Evolutionary conservation across 192 early-diverging fungal species (phyloP).

Genomic region (Podila verticillata): DNA sequence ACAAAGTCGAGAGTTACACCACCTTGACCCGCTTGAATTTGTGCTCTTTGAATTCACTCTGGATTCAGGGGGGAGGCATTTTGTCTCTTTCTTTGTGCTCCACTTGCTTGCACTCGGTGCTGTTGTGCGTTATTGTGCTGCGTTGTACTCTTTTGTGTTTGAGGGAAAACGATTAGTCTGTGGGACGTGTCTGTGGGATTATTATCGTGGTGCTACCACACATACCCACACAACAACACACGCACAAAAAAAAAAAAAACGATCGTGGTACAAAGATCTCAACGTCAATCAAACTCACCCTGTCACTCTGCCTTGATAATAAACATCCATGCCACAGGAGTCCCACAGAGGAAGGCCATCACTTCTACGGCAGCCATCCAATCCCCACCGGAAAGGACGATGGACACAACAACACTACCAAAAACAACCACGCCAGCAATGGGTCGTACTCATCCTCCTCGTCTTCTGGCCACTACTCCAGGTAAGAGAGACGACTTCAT

Average conservation of each 20-base stretch:
- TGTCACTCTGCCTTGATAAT: neutral
- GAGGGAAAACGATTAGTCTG: no score
- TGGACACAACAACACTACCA: neutral
- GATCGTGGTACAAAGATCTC: constrained; percentile 2
- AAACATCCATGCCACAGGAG: neutral
- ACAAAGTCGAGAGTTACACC: no score
- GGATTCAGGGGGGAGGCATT: no score
- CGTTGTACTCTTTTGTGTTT: no score
- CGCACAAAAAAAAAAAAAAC: neutral
- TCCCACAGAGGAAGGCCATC: neutral
- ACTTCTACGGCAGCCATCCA: neutral
- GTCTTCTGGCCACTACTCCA: neutral
- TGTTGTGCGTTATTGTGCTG: no score
- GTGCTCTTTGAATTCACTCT: no score
- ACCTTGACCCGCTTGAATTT: no score
- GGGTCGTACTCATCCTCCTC: neutral
- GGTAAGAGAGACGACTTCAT: neutral
- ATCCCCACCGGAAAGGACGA: neutral
- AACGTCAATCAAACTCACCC: neutral
- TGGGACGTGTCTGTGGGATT: no score
- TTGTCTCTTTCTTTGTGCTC: no score
- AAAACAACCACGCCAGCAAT: neutral
- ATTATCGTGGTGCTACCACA: no score
- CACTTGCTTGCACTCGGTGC: no score
- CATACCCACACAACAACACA: no score